Conservation (phyloP, 495 filamentous ascomycete genomes). For the Physcia stellaris region DNA sequence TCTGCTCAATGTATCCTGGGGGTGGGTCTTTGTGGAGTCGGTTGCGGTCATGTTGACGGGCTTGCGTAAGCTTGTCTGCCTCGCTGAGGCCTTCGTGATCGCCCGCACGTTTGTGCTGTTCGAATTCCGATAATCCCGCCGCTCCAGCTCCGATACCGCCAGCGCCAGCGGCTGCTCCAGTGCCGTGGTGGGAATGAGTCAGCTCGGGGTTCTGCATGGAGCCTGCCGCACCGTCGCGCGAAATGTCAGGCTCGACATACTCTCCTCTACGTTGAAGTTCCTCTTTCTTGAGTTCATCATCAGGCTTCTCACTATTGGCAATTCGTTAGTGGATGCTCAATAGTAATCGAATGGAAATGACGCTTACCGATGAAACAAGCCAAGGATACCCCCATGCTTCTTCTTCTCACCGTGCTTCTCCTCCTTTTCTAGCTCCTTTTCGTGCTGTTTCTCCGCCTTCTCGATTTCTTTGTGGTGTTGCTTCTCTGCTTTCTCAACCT, state of each 20-base stretch:
- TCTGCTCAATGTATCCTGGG: slow-evolving; percentile 1
- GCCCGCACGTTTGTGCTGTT: too few relatives aligned
- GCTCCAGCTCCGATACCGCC: background rate
- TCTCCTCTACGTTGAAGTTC: slow-evolving; percentile 5
- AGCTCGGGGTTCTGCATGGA: background rate
- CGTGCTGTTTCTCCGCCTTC: slow-evolving; percentile 12
- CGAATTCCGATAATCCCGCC: background rate
- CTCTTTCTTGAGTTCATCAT: slow-evolving; percentile 14
- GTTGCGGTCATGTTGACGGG: slow-evolving; percentile 6
- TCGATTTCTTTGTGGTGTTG: slow-evolving; percentile 6
- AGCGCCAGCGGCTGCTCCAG: background rate
- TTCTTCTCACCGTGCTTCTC: slow-evolving; percentile 12
- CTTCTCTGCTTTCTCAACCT: slow-evolving; percentile 9
- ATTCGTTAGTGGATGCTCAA: too few relatives aligned
- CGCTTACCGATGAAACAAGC: slow-evolving; percentile 8
- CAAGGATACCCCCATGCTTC: slow-evolving; percentile 8
- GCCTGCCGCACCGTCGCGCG: too few relatives aligned
- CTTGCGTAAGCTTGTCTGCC: background rate
- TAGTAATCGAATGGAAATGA: too few relatives aligned
- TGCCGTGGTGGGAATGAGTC: background rate
- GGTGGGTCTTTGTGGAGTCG: slow-evolving; percentile 11
- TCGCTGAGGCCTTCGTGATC: background rate
- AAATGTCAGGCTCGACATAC: background rate
- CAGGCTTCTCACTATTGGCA: slow-evolving; percentile 13
- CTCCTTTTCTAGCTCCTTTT: slow-evolving; percentile 10